A percentile compares a stretch with the other conserved stretches of the same genome.
Conservation (phyloP, 2,329 filamentous ascomycete species). For the Nigrograna mackinnonii region DNA sequence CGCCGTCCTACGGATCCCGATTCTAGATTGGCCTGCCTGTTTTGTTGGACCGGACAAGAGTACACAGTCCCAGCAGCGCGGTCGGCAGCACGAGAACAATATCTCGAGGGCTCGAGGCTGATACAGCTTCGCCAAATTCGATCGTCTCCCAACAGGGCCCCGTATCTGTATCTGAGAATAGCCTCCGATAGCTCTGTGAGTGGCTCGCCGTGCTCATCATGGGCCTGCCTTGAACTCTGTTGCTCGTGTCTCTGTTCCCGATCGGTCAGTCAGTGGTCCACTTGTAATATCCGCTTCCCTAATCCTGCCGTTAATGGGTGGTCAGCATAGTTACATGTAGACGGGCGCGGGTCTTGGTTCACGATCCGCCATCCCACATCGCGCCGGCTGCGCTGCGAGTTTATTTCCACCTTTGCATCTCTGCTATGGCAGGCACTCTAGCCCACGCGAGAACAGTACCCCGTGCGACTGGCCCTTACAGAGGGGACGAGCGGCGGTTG, state of each 20-base stretch:
- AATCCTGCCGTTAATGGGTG: constrained; percentile 24
- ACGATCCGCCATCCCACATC: constrained; percentile 41
- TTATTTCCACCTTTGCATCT: constrained; percentile 44
- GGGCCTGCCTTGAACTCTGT: constrained; percentile 1
- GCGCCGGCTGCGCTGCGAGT: constrained; percentile 45
- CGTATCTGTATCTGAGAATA: constrained; percentile 12
- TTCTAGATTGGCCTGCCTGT: constrained; percentile 33
- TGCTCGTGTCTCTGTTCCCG: constrained; percentile 10
- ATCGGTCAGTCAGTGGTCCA: constrained; percentile 8
- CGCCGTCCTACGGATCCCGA: constrained; percentile 26
- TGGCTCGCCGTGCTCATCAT: no score
- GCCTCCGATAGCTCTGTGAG: constrained; percentile 2
- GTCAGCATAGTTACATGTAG: constrained; percentile 39
- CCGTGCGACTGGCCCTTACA: constrained; percentile 29
- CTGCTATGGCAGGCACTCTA: constrained; percentile 25
- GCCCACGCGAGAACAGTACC: constrained; percentile 40
- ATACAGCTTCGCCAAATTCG: constrained; percentile 9
- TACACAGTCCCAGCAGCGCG: constrained; percentile 34
- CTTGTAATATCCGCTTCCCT: constrained; percentile 23
- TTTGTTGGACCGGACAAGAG: constrained; percentile 31
- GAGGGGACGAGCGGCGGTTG: constrained; percentile 8
- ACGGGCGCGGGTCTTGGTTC: constrained; percentile 34
- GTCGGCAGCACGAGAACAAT: constrained; percentile 15
- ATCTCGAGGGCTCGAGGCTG: constrained; percentile 12
- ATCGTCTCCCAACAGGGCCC: constrained; percentile 10